A percentile compares a stretch with the other conserved stretches of the same genome.
These are phyloP conservation scores for Umbelopsis sp. DNA, from an alignment of 192 early-diverging fungal species.

Conservation along the genomic window DNA sequence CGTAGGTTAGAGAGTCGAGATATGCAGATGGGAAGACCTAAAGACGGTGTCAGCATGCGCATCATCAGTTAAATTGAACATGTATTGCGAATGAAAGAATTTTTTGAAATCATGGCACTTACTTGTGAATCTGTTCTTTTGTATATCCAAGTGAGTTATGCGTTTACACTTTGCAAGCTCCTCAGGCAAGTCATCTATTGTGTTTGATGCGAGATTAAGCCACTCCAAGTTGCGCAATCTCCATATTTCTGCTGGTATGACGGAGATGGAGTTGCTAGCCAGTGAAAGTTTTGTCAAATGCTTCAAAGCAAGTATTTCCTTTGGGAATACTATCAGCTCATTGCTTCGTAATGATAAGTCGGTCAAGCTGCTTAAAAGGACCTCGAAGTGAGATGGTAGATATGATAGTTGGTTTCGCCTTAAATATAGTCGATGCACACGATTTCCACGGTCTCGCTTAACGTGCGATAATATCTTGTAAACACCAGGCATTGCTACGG, in stretches of 20 bases:
- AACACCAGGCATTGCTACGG: background rate
- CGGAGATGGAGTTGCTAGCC: conserved; percentile 37
- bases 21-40: conserved; percentile 44
- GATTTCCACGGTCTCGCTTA: background rate
- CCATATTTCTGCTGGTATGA: conserved; percentile 21
- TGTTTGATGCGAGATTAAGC: conserved; percentile 32
- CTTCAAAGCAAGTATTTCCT: conserved; percentile 36
- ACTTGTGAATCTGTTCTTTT: conserved; percentile 41
- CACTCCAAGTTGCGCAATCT: conserved; percentile 23
- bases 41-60: background rate
- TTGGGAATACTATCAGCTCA: conserved; percentile 39
- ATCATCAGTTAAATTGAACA: background rate
- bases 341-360: conserved; percentile 49
- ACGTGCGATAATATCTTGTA: background rate
- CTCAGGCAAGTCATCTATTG: conserved; percentile 27
- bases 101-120: background rate
- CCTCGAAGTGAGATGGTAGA: conserved; percentile 18
- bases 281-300: conserved; percentile 48
- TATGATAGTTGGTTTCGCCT: conserved; percentile 24
- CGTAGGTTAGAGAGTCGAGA: conserved; percentile 31
- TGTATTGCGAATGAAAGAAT: background rate
- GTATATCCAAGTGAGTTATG: conserved; percentile 43
- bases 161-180: conserved; percentile 37
- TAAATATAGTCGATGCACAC: conserved; percentile 24
- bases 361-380: conserved; percentile 36